A percentile compares a stretch with the other conserved stretches of the same genome.
These are phyloP conservation scores for Torulaspora quercuum DNA, from an alignment of 805 yeast genomes.

Conservation along the genomic window DNA sequence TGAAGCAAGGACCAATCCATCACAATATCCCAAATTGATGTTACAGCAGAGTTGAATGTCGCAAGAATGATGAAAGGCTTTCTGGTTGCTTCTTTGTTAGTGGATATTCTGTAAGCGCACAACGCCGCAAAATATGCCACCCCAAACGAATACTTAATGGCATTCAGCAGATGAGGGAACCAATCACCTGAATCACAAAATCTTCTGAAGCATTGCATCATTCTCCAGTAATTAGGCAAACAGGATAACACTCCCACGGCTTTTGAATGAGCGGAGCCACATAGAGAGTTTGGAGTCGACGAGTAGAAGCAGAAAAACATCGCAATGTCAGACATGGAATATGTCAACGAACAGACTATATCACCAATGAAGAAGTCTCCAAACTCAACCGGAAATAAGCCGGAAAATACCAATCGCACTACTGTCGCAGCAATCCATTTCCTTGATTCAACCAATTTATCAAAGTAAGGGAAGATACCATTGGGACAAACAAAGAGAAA, in stretches of 20 bases:
- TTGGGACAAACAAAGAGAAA: constrained; percentile 22
- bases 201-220: constrained; percentile 87
- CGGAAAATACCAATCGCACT: constrained; percentile 73
- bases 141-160: constrained; percentile 67
- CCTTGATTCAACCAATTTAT: constrained; percentile 52
- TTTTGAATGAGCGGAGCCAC: constrained; percentile 78
- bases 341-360: constrained; percentile 81
- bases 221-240: constrained; percentile 86
- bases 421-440: constrained; percentile 71
- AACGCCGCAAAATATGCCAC: constrained; percentile 66
- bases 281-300: constrained; percentile 48
- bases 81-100: constrained; percentile 37
- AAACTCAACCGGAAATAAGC: constrained; percentile 92
- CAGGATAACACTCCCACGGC: constrained; percentile 79
- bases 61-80: constrained; percentile 73
- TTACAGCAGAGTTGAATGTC: constrained; percentile 61
- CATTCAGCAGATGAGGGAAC: constrained; percentile 94
- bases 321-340: constrained; percentile 79
- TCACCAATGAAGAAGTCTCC: constrained; percentile 93
- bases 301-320: constrained; percentile 78
- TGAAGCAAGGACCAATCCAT: constrained; percentile 96
- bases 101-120: constrained; percentile 63
- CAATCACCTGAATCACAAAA: constrained; percentile 89
- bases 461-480: constrained; percentile 33
- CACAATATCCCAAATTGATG: constrained; percentile 81